phyloP scores from a whole-genome alignment of 345 rosid genomes.

The Moricandia arvensis region DNA sequence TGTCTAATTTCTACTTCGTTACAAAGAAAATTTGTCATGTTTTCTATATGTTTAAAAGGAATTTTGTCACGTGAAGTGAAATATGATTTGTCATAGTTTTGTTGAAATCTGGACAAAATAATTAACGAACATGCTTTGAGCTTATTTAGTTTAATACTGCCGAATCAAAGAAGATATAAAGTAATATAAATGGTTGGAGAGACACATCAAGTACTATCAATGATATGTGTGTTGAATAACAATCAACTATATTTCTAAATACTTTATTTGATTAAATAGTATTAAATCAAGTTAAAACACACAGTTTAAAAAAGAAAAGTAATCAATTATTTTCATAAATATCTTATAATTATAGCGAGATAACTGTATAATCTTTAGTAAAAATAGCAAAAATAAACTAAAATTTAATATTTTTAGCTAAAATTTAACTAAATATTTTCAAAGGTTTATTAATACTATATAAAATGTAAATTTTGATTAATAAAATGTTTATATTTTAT shows the following conservation, averaged over 20 bases:
- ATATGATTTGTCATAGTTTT: neutral
- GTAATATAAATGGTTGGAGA: neutral
- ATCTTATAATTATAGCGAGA: too few species aligned
- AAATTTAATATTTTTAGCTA: too few species aligned
- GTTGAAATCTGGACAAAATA: constrained; percentile 16
- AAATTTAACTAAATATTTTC: too few species aligned
- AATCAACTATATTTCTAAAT: neutral
- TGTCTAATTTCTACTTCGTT: constrained; percentile 1
- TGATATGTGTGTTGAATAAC: neutral
- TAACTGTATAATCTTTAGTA: neutral
- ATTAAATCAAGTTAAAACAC: too few species aligned
- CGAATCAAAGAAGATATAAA: neutral
- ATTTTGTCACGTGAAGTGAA: neutral
- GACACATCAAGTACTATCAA: neutral
- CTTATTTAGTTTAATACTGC: neutral
- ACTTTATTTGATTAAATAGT: too few species aligned
- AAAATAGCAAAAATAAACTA: neutral
- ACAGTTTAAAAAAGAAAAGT: too few species aligned
- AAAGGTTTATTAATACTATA: too few species aligned
- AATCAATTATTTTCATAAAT: too few species aligned
- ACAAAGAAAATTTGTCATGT: neutral
- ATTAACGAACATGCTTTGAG: constrained; percentile 12
- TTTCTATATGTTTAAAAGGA: neutral
- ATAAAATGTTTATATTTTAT: too few species aligned
- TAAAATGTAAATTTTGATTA: too few species aligned